A percentile compares a stretch with the other conserved stretches of the same genome.
Conservation (phyloP, 108 stramenopile genomes). For the Thalassiosira profunda region DNA sequence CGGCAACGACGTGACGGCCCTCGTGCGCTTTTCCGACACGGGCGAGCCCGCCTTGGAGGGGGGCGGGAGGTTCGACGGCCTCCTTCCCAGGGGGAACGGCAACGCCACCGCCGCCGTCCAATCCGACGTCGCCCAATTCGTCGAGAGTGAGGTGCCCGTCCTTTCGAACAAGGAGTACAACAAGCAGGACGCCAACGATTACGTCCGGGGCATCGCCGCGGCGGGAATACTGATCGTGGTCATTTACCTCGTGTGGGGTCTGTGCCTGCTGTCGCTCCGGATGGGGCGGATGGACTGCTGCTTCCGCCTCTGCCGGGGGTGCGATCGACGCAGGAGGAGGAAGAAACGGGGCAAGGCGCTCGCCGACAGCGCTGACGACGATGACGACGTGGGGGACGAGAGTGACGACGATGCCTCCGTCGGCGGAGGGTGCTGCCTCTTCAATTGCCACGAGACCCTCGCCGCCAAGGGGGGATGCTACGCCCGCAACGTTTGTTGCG, state of each 20-base stretch:
- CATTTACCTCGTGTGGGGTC: not conserved
- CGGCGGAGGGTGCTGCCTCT: too few species aligned
- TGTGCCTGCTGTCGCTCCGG: not conserved
- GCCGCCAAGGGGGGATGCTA: slow-evolving; percentile 13
- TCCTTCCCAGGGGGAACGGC: too few species aligned
- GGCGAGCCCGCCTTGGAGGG: not conserved
- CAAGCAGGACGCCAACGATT: slow-evolving; percentile 1
- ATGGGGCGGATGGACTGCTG: slow-evolving; percentile 4
- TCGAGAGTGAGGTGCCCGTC: not conserved
- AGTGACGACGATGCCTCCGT: not conserved
- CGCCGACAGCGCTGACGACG: not conserved
- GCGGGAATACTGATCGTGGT: not conserved
- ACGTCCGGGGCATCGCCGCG: slow-evolving; percentile 1
- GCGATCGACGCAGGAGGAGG: not conserved
- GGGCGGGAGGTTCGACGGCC: not conserved
- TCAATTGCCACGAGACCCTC: slow-evolving; percentile 2
- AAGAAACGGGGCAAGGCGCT: not conserved
- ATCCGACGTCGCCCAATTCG: too few species aligned
- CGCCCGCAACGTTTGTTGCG: slow-evolving; percentile 10
- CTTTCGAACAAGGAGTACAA: not conserved
- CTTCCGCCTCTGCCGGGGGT: not conserved
- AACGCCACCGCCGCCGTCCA: not conserved
- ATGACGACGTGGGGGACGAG: not conserved
- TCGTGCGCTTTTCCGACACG: not conserved
- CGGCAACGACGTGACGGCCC: not conserved